Conservation (phyloP, 495 filamentous ascomycete genomes). For the Xylaria telfairii region DNA sequence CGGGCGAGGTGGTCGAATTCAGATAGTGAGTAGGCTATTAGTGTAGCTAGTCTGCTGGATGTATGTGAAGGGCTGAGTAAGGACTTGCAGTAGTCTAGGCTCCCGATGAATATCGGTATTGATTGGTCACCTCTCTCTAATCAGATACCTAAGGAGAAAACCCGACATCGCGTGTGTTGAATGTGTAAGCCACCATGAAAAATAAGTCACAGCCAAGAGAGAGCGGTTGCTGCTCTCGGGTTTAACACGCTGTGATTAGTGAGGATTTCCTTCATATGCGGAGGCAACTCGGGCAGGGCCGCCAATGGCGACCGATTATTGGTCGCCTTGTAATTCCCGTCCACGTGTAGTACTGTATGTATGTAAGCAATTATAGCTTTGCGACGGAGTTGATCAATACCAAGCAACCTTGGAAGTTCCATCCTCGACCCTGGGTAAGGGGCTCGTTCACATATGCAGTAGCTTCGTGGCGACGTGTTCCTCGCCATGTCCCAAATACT, state of each 20-base stretch:
- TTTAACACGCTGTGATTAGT: neutral
- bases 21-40: neutral
- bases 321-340: slow-evolving; percentile 7
- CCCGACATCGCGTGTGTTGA: neutral
- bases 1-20: neutral
- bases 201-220: neutral
- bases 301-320: neutral
- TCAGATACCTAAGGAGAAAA: too few relatives aligned
- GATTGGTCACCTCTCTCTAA: neutral
- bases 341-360: neutral
- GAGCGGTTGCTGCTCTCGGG: neutral
- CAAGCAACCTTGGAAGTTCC: neutral
- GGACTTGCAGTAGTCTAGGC: slow-evolving; percentile 7
- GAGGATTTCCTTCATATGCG: neutral
- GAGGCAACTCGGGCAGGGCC: neutral
- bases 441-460: neutral
- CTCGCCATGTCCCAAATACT: neutral
- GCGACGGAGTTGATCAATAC: neutral
- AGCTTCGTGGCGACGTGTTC: neutral
- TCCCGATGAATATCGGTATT: neutral
- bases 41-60: neutral
- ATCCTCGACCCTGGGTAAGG: neutral
- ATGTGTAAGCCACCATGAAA: slow-evolving; percentile 12
- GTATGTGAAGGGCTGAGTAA: slow-evolving; percentile 16
- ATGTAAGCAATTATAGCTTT: slow-evolving; percentile 5